Percentiles rank a stretch among this genome's conserved stretches.
These are phyloP conservation scores for Sesbania bispinosa DNA, from an alignment of 306 rosid species.

Conservation along the genomic window DNA sequence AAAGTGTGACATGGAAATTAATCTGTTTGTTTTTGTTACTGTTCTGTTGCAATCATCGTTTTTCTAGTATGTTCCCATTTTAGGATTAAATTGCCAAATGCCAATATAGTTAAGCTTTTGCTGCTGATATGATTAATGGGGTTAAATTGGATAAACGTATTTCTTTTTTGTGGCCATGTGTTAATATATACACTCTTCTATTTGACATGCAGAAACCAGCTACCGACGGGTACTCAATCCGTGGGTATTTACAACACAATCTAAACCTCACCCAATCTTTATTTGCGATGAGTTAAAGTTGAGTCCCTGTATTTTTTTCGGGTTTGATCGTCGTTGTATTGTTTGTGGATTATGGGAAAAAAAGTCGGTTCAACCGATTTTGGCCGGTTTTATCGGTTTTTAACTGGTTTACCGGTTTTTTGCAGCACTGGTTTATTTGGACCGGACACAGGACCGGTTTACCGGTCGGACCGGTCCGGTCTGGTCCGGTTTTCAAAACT, in stretches of 20 bases:
- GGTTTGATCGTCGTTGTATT: conserved; percentile 8
- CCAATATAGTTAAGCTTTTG: neutral
- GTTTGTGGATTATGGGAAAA: neutral
- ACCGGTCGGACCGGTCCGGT: too few species aligned
- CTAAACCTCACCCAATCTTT: neutral
- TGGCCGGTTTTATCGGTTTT: too few species aligned
- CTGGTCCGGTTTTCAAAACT: too few species aligned
- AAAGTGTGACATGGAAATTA: too few species aligned
- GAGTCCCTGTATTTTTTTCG: conserved; percentile 16
- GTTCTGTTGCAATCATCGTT: too few species aligned
- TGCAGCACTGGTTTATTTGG: too few species aligned
- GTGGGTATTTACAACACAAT: conserved; percentile 34
- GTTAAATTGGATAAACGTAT: neutral
- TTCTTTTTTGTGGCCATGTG: neutral
- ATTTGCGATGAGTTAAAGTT: neutral
- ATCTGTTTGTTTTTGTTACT: too few species aligned
- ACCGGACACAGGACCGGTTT: too few species aligned
- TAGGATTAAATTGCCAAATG: neutral
- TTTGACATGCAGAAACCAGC: conserved; percentile 40
- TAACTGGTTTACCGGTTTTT: too few species aligned
- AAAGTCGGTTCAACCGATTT: too few species aligned
- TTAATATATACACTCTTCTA: neutral
- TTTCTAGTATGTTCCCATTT: neutral
- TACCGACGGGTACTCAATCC: conserved; percentile 30
- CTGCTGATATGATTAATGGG: neutral